These are phyloP conservation scores for Gymnopilus junonius DNA, from an alignment of 768 basidiomycete genomes.

Conservation along the genomic window DNA sequence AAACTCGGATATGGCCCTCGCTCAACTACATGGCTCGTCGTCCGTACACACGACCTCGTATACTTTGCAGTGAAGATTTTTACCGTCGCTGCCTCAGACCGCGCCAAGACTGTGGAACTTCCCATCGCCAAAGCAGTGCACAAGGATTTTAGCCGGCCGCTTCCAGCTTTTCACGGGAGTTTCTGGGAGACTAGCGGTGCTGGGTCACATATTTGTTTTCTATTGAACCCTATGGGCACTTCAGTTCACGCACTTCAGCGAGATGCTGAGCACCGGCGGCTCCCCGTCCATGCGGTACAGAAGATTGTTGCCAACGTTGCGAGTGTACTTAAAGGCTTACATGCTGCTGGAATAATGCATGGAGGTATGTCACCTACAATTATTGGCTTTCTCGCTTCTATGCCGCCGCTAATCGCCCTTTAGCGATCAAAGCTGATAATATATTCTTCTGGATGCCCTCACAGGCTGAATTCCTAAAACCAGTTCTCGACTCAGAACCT, in stretches of 20 bases:
- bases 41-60: not conserved
- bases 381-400: no score
- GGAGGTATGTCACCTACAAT: slow-evolving; percentile 19
- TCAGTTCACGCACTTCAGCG: slow-evolving; percentile 3
- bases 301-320: slow-evolving; percentile 5
- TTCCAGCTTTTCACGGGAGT: slow-evolving; percentile 5
- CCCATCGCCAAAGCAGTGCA: slow-evolving; percentile 12
- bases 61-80: slow-evolving; percentile 21
- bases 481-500: slow-evolving; percentile 14
- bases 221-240: slow-evolving; percentile 7
- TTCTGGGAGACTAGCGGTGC: slow-evolving; percentile 20
- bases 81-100: slow-evolving; percentile 15
- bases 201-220: slow-evolving; percentile 18
- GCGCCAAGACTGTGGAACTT: slow-evolving; percentile 9
- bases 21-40: slow-evolving; percentile 21
- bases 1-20: slow-evolving; percentile 24
- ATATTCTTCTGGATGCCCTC: slow-evolving; percentile 6
- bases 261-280: slow-evolving; percentile 4
- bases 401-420: not conserved
- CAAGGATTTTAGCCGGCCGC: not conserved
- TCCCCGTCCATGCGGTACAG: slow-evolving; percentile 20
- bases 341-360: slow-evolving; percentile 18
- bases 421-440: slow-evolving; percentile 16
- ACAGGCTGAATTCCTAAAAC: slow-evolving; percentile 3
- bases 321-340: slow-evolving; percentile 1